Evolutionary conservation across 371 early-diverging fungal genomes (phyloP).

Genomic region (Mucor saturninus): DNA sequence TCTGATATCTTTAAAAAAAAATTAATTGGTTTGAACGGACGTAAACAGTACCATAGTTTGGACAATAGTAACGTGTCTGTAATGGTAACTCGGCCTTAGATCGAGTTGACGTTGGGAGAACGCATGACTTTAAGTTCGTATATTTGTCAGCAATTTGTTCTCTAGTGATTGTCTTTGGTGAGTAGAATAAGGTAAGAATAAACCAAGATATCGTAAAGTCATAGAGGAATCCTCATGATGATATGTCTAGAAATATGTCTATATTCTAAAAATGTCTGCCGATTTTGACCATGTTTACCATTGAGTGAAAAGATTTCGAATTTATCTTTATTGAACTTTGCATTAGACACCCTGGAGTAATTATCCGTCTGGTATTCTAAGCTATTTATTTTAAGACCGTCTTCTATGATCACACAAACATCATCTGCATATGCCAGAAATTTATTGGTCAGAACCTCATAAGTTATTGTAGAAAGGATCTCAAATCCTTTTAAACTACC

Average conservation of each 20-base stretch:
- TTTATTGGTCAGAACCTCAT: neutral
- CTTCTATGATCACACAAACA: slow-evolving; percentile 10
- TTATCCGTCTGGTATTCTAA: slow-evolving; percentile 1
- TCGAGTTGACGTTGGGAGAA: slow-evolving; percentile 4
- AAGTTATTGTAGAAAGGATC: neutral
- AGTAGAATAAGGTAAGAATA: neutral
- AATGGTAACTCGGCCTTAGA: neutral
- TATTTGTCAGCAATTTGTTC: neutral
- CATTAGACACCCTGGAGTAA: slow-evolving; percentile 10
- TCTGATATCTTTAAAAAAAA: neutral
- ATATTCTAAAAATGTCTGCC: neutral
- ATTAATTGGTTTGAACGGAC: neutral
- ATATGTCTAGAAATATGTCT: neutral
- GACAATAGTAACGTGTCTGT: neutral
- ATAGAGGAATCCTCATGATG: neutral
- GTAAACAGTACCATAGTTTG: slow-evolving; percentile 5
- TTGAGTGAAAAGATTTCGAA: slow-evolving; percentile 11
- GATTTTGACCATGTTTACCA: too few relatives aligned
- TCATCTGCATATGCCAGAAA: slow-evolving; percentile 9
- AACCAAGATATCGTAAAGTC: slow-evolving; percentile 14
- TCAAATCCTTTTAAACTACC: neutral
- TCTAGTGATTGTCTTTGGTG: neutral
- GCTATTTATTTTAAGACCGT: neutral
- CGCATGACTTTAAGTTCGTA: neutral
- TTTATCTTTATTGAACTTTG: slow-evolving; percentile 19